Evolutionary conservation across 352 stramenopile species (phyloP).

Genomic region (Globisporangium rhizosaccharum): DNA sequence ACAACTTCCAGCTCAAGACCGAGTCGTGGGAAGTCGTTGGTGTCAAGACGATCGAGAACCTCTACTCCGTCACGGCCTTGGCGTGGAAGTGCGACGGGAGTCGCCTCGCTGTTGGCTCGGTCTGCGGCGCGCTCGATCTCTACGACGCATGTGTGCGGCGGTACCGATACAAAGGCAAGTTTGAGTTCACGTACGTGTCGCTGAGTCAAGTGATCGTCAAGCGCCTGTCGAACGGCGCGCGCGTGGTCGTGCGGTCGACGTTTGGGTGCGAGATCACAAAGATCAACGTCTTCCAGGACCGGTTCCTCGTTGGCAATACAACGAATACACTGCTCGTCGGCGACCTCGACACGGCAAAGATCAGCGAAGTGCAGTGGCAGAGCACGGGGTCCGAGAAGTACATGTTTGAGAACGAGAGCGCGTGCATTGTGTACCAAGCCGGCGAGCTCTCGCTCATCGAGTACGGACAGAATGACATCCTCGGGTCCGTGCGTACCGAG

Average conservation of each 20-base stretch:
- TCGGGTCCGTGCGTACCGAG: conserved; percentile 89
- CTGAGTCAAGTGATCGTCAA: conserved; percentile 94
- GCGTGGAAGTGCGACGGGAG: conserved; percentile 90
- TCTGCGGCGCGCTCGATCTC: conserved; percentile 89
- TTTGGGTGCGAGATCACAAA: conserved; percentile 93
- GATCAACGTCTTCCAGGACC: conserved; percentile 94
- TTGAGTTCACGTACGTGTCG: conserved; percentile 95
- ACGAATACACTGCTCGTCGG: conserved; percentile 89
- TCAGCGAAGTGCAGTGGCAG: conserved; percentile 91
- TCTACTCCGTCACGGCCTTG: conserved; percentile 91
- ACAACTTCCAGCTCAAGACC: conserved; percentile 80
- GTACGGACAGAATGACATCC: conserved; percentile 91
- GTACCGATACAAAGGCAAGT: conserved; percentile 91
- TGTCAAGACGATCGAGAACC: conserved; percentile 87
- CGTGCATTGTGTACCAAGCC: conserved; percentile 89
- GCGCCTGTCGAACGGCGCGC: conserved; percentile 73
- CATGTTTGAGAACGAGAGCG: conserved; percentile 91
- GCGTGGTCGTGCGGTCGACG: conserved; percentile 84
- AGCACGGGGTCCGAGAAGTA: conserved; percentile 89
- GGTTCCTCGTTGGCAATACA: conserved; percentile 89
- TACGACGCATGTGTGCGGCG: conserved; percentile 91
- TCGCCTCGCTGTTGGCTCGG: conserved; percentile 84
- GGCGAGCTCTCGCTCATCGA: conserved; percentile 92
- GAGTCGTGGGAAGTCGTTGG: conserved; percentile 78
- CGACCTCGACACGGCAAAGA: conserved; percentile 88